Conservation (phyloP, 495 filamentous ascomycete genomes). For the Hyphodiscus hymeniophilus region DNA sequence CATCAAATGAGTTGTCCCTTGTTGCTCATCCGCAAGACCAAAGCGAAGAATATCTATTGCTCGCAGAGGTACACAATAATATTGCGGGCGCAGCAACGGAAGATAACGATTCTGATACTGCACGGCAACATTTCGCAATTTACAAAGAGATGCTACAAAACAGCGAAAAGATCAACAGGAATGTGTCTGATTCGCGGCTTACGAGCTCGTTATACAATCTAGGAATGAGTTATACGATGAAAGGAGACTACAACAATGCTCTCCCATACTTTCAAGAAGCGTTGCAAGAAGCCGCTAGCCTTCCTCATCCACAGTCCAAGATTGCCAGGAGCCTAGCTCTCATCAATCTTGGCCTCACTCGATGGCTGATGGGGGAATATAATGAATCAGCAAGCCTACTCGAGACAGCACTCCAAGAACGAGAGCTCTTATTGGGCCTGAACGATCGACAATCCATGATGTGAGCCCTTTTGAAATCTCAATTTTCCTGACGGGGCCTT, state of each 20-base stretch:
- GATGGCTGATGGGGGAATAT: constrained; percentile 17
- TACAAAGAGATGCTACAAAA: too few species aligned
- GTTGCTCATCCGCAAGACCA: too few species aligned
- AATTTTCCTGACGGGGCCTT: neutral
- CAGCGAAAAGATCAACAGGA: too few species aligned
- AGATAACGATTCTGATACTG: too few species aligned
- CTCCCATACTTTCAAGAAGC: neutral
- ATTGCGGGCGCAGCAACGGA: too few species aligned
- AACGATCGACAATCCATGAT: constrained; percentile 20
- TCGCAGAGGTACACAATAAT: too few species aligned
- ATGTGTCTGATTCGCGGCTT: neutral
- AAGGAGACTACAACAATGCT: constrained; percentile 2
- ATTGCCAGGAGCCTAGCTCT: too few species aligned
- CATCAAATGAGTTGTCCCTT: too few species aligned
- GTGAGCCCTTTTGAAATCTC: constrained; percentile 13
- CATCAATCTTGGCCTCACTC: constrained; percentile 23
- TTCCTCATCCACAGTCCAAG: neutral
- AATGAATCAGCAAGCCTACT: constrained; percentile 19
- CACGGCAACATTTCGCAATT: too few species aligned
- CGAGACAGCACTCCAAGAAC: constrained; percentile 9
- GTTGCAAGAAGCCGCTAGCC: neutral
- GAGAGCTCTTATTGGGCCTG: constrained; percentile 14
- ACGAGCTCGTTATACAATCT: neutral
- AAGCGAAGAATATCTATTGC: too few species aligned
- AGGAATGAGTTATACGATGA: neutral